Percentiles rank a stretch among this genome's conserved stretches.
Conservation (phyloP, 2,329 filamentous ascomycete species). For the Talaromyces marneffei region DNA sequence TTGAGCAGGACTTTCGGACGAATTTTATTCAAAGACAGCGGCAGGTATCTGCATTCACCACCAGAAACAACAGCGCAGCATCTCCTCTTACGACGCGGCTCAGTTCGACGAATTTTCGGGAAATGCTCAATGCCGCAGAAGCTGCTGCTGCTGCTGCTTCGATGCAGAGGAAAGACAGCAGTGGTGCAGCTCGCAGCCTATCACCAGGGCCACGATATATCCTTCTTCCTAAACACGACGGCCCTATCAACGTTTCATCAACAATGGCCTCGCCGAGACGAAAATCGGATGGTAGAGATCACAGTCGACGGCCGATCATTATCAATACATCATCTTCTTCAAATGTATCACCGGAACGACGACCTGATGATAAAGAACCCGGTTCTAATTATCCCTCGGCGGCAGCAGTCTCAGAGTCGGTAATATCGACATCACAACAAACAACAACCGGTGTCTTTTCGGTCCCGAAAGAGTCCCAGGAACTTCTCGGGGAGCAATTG, state of each 20-base stretch:
- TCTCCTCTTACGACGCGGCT: conserved; percentile 12
- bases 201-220: background rate
- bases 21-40: conserved; percentile 31
- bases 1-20: conserved; percentile 34
- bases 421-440: conserved; percentile 8
- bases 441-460: conserved; percentile 13
- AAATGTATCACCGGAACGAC: background rate
- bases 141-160: background rate
- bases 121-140: conserved; percentile 7
- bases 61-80: conserved; percentile 12
- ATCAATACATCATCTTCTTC: background rate
- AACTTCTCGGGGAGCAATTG: conserved; percentile 7
- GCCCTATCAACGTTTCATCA: background rate
- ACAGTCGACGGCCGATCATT: conserved; percentile 1
- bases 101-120: conserved; percentile 13
- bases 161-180: background rate
- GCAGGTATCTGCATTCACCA: conserved; percentile 19
- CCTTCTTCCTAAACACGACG: background rate
- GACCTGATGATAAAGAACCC: background rate
- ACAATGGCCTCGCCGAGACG: background rate
- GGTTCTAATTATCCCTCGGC: background rate
- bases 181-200: conserved; percentile 1
- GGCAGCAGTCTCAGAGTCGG: background rate
- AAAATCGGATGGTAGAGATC: background rate
- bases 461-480: conserved; percentile 7